A percentile compares a stretch with the other conserved stretches of the same genome.
Conservation (phyloP, 225 moss, liverwort and hornwort genomes). For the Sphagnum contortum region DNA sequence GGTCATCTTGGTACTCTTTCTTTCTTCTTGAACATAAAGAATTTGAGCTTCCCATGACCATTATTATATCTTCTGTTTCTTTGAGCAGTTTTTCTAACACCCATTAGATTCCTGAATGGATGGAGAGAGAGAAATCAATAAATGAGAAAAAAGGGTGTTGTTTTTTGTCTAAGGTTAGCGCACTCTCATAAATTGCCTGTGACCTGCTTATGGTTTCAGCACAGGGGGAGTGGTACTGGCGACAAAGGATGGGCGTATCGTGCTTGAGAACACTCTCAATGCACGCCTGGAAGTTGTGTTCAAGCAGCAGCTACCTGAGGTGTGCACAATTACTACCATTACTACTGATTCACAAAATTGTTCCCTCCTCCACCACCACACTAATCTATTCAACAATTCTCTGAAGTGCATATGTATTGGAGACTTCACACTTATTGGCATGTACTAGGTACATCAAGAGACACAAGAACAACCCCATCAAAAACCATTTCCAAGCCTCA, state of each 20-base stretch:
- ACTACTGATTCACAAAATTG: neutral
- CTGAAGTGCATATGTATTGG: neutral
- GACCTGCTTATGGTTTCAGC: conserved; percentile 5
- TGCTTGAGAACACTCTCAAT: conserved; percentile 63
- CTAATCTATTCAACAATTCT: too few species aligned
- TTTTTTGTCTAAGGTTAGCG: too few species aligned
- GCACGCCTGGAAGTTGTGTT: conserved; percentile 67
- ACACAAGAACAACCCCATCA: too few species aligned
- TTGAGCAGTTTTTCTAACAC: too few species aligned
- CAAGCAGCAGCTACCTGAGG: conserved; percentile 62
- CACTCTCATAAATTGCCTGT: neutral
- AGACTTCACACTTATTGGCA: too few species aligned
- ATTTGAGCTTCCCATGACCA: neutral
- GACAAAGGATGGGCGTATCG: conserved; percentile 64
- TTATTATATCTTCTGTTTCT: neutral
- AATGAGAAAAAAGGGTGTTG: neutral
- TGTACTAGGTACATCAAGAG: too few species aligned
- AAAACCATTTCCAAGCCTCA: too few species aligned
- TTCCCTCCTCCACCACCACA: neutral
- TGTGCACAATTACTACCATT: conserved; percentile 3
- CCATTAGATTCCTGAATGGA: neutral
- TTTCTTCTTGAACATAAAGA: neutral
- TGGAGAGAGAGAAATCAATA: neutral
- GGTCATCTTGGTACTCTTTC: conserved; percentile 45
- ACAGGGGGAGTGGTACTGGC: conserved; percentile 68